A percentile compares a stretch with the other conserved stretches of the same genome.
Conservation (phyloP, 345 rosid genomes). For the Excoecaria agallocha region DNA sequence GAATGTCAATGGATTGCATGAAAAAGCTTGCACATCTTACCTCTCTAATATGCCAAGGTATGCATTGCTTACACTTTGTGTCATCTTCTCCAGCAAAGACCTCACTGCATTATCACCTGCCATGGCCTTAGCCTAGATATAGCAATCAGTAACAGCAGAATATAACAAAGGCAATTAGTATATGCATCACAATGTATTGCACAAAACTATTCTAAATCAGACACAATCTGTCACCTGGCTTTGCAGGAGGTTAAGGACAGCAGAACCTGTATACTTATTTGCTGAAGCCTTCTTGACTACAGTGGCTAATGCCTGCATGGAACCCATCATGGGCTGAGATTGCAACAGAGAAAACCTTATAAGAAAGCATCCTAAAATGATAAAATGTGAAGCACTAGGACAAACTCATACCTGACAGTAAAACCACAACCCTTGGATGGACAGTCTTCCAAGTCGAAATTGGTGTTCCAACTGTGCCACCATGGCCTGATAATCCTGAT, state of each 20-base stretch:
- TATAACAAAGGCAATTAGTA: background rate
- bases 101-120: constrained; percentile 95
- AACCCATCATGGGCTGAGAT: constrained; percentile 82
- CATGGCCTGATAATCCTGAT: constrained; percentile 90
- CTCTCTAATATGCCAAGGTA: constrained; percentile 94
- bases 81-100: constrained; percentile 93
- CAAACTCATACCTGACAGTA: constrained; percentile 76
- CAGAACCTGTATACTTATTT: constrained; percentile 75
- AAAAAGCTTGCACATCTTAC: constrained; percentile 26
- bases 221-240: constrained; percentile 56
- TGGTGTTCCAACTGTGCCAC: constrained; percentile 97
- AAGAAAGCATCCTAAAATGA: constrained; percentile 13
- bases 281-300: constrained; percentile 79
- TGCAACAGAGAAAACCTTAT: constrained; percentile 22
- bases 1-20: background rate
- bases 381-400: constrained; percentile 5
- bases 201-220: background rate
- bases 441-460: constrained; percentile 91
- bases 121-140: constrained; percentile 83
- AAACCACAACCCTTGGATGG: constrained; percentile 97
- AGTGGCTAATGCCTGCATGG: constrained; percentile 79
- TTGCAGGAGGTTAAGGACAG: constrained; percentile 91
- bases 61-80: constrained; percentile 89
- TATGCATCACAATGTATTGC: background rate
- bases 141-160: constrained; percentile 26